Evolutionary conservation across 139 green algal species (phyloP).

Genomic region (Micractinium sp.): DNA sequence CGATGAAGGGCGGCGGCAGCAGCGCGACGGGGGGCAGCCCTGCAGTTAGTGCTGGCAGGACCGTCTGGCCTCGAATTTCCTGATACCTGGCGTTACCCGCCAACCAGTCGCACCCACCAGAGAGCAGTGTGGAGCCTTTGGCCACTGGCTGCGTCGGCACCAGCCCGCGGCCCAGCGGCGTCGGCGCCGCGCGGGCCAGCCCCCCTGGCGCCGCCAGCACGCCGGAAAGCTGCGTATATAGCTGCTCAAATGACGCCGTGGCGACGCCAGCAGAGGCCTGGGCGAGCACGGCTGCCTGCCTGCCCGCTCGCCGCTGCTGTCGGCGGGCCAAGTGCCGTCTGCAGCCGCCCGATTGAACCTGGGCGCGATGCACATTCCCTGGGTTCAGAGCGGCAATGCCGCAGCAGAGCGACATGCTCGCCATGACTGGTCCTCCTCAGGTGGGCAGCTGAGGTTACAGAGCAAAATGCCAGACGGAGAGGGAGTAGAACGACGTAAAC

Average conservation of each 20-base stretch:
- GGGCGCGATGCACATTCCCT: too few relatives aligned
- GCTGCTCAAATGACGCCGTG: neutral
- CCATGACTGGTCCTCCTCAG: too few relatives aligned
- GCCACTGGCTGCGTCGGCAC: conserved; percentile 6
- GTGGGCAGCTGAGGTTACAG: too few relatives aligned
- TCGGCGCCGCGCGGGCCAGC: conserved; percentile 1
- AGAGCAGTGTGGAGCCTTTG: conserved; percentile 24
- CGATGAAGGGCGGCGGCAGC: neutral
- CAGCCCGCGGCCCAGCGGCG: conserved; percentile 43
- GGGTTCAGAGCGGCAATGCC: too few relatives aligned
- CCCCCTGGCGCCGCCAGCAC: neutral
- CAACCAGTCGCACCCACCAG: neutral
- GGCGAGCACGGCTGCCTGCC: neutral
- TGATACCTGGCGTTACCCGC: too few relatives aligned
- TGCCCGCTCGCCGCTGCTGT: too few relatives aligned
- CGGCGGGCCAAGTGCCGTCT: too few relatives aligned
- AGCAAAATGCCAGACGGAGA: too few relatives aligned
- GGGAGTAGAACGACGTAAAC: too few relatives aligned
- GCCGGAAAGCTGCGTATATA: neutral
- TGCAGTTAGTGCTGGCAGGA: neutral
- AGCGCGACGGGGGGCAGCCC: neutral
- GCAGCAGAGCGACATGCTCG: too few relatives aligned
- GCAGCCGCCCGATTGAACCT: too few relatives aligned
- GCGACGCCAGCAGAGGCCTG: neutral
- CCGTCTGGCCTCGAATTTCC: too few relatives aligned